phyloP scores from a whole-genome alignment of 78 protist species.

The Fonticula alba region DNA sequence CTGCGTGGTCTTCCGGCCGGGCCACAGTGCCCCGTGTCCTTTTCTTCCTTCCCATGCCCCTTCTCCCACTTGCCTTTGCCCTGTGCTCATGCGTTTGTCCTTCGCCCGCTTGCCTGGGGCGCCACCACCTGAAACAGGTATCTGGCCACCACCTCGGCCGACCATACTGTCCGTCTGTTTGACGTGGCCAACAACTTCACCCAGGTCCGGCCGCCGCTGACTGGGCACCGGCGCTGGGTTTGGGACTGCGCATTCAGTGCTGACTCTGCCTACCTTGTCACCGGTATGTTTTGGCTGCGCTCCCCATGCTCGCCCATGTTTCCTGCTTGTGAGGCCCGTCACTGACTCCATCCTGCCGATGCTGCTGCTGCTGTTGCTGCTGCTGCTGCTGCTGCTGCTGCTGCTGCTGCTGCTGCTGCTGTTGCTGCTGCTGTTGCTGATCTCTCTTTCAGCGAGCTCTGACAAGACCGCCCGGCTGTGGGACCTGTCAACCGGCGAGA shows the following conservation, averaged over 20 bases:
- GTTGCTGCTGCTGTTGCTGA: too few relatives aligned
- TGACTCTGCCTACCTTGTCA: constrained; percentile 81
- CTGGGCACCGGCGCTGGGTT: constrained; percentile 85
- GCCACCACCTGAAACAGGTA: constrained; percentile 11
- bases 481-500: constrained; percentile 67
- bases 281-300: constrained; percentile 4
- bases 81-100: not conserved
- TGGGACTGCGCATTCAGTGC: constrained; percentile 88
- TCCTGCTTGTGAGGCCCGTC: too few relatives aligned
- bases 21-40: not conserved
- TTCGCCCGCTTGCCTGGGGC: not conserved
- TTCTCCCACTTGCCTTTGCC: not conserved
- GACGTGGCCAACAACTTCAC: constrained; percentile 21
- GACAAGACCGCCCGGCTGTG: constrained; percentile 71
- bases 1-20: not conserved
- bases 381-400: too few relatives aligned
- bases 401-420: too few relatives aligned
- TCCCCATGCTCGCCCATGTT: too few relatives aligned
- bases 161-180: constrained; percentile 57
- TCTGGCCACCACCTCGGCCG: constrained; percentile 82
- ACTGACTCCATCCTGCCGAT: too few relatives aligned
- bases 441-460: constrained; percentile 37
- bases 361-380: too few relatives aligned
- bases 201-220: constrained; percentile 31
- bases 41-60: not conserved